These are phyloP conservation scores for Prototheca cutis DNA, from an alignment of 163 green algal genomes.

Conservation along the genomic window DNA sequence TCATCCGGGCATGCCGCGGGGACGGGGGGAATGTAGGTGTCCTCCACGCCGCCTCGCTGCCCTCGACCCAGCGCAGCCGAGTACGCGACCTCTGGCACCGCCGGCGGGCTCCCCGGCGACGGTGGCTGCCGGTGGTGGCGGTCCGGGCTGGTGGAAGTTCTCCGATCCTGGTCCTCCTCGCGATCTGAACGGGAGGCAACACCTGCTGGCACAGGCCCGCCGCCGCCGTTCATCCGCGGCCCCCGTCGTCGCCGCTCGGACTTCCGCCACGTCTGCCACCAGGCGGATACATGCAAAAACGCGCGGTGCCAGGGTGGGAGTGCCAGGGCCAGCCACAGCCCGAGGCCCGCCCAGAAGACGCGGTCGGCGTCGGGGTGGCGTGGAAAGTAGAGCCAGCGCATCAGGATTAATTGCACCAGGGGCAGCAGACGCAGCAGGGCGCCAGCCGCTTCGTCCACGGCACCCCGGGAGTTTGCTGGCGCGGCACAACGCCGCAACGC, in stretches of 20 bases:
- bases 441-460: constrained; percentile 14
- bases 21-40: constrained; percentile 8
- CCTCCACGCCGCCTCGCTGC: constrained; percentile 13
- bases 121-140: no score
- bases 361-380: constrained; percentile 8
- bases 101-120: no score
- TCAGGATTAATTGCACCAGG: constrained; percentile 38
- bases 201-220: no score
- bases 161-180: no score
- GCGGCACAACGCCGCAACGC: constrained; percentile 22
- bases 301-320: constrained; percentile 11
- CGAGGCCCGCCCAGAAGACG: constrained; percentile 36
- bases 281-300: no score
- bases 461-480: constrained; percentile 17
- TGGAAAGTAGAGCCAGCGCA: constrained; percentile 31
- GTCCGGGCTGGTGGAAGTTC: no score
- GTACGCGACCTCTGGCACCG: background rate
- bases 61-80: constrained; percentile 13
- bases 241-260: no score
- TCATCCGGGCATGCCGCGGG: background rate
- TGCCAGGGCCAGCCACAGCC: constrained; percentile 30
- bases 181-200: no score
- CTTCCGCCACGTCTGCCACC: no score
- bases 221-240: no score
- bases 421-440: constrained; percentile 32